phyloP scores from a whole-genome alignment of 139 green algal genomes.

The Tetradesmus lagerheimii region DNA sequence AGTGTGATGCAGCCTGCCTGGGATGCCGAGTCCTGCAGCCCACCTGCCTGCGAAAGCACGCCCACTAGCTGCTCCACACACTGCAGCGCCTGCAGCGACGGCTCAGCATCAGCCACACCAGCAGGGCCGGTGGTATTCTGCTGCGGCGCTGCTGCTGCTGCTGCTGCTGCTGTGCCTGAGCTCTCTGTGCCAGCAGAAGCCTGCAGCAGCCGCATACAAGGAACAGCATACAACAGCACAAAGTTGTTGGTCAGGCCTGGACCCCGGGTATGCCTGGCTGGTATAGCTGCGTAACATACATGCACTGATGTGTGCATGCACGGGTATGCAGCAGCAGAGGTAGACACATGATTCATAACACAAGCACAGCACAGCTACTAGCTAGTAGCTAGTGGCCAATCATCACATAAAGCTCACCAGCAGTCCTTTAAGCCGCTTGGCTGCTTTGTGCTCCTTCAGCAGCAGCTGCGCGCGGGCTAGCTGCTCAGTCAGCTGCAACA shows the following conservation, averaged over 20 bases:
- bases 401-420: slow-evolving; percentile 17
- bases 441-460: slow-evolving; percentile 13
- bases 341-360: too few species aligned
- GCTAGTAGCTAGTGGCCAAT: too few species aligned
- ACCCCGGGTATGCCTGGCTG: too few species aligned
- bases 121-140: neutral
- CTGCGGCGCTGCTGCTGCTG: neutral
- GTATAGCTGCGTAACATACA: too few species aligned
- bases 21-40: neutral
- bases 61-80: neutral
- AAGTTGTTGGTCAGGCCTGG: too few species aligned
- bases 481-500: slow-evolving; percentile 8
- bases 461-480: neutral
- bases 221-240: neutral
- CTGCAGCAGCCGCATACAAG: neutral
- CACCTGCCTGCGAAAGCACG: neutral
- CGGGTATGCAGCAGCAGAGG: too few species aligned
- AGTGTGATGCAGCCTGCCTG: too few species aligned
- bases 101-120: neutral
- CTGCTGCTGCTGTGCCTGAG: neutral
- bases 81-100: neutral
- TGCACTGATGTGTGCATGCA: too few species aligned
- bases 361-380: too few species aligned
- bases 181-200: neutral
- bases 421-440: neutral